A percentile compares a stretch with the other conserved stretches of the same genome.
These are phyloP conservation scores for Odontarrhena argentea DNA, from an alignment of 345 rosid genomes.

Conservation along the genomic window DNA sequence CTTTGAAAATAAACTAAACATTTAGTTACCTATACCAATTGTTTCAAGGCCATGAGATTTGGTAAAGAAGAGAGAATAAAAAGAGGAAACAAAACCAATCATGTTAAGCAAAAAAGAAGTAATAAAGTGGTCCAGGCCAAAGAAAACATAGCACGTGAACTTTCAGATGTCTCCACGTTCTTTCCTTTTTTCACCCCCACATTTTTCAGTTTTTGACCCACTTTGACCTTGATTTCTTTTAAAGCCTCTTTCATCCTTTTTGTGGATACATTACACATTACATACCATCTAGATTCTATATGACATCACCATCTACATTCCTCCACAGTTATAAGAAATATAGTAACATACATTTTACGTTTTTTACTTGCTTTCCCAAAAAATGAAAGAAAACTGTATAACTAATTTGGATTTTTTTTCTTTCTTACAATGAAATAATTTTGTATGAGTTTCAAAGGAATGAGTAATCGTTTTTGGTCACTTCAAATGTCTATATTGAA, in stretches of 20 bases:
- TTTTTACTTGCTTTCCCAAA: background rate
- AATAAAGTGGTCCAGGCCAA: slow-evolving; percentile 49
- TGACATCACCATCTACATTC: slow-evolving; percentile 35
- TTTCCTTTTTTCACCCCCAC: slow-evolving; percentile 21
- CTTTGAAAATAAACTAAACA: background rate
- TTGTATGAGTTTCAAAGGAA: slow-evolving; percentile 19
- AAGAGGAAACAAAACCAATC: slow-evolving; percentile 45
- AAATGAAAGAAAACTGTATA: background rate
- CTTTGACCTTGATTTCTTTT: slow-evolving; percentile 34
- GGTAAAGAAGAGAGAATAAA: background rate
- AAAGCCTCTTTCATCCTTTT: background rate
- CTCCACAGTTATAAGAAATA: slow-evolving; percentile 7
- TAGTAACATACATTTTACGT: slow-evolving; percentile 18
- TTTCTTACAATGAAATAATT: background rate
- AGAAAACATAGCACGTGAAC: slow-evolving; percentile 64
- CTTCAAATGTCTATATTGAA: slow-evolving; percentile 28
- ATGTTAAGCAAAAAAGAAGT: slow-evolving; percentile 29
- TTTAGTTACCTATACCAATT: background rate
- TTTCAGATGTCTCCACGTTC: slow-evolving; percentile 47
- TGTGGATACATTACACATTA: background rate
- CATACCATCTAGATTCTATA: slow-evolving; percentile 25
- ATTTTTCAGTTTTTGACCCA: slow-evolving; percentile 29
- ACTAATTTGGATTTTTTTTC: background rate
- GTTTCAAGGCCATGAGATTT: no score
- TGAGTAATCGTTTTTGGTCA: slow-evolving; percentile 35